Conservation (phyloP, 768 basidiomycete genomes). For the Russula foetens region DNA sequence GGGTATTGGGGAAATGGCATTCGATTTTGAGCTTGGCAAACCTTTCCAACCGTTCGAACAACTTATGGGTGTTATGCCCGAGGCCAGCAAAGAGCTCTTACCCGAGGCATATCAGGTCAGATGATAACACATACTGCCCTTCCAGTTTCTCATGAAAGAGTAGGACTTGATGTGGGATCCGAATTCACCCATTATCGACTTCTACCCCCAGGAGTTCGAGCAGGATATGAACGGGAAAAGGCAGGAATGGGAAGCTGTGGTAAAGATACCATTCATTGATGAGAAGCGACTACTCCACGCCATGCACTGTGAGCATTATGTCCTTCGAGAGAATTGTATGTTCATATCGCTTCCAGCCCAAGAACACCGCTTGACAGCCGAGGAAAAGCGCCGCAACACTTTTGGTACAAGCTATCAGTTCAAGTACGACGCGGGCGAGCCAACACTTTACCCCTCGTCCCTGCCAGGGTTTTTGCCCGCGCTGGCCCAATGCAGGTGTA, state of each 20-base stretch:
- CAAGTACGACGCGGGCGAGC: slow-evolving; percentile 51
- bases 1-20: slow-evolving; percentile 68
- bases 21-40: slow-evolving; percentile 76
- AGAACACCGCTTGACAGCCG: slow-evolving; percentile 66
- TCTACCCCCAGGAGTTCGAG: slow-evolving; percentile 90
- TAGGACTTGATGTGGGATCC: slow-evolving; percentile 86
- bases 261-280: slow-evolving; percentile 98
- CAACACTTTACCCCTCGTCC: slow-evolving; percentile 79
- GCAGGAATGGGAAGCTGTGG: slow-evolving; percentile 96
- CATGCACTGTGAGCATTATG: slow-evolving; percentile 58
- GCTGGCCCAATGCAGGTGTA: slow-evolving; percentile 69
- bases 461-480: slow-evolving; percentile 93
- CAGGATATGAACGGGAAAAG: slow-evolving; percentile 97
- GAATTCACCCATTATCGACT: slow-evolving; percentile 84
- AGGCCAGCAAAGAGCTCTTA: slow-evolving; percentile 82
- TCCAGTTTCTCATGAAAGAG: slow-evolving; percentile 3
- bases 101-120: slow-evolving; percentile 78
- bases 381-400: slow-evolving; percentile 68
- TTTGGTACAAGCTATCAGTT: slow-evolving; percentile 80
- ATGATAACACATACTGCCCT: slow-evolving; percentile 4
- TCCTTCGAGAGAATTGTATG: background rate
- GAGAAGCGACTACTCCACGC: slow-evolving; percentile 67
- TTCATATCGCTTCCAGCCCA: slow-evolving; percentile 41
- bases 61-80: slow-evolving; percentile 94
- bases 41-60: slow-evolving; percentile 95